Evolutionary conservation across 768 basidiomycete genomes (phyloP), one percentile per base, ranked within the genome.

Genomic region (Pisolithus sp.): DNA sequence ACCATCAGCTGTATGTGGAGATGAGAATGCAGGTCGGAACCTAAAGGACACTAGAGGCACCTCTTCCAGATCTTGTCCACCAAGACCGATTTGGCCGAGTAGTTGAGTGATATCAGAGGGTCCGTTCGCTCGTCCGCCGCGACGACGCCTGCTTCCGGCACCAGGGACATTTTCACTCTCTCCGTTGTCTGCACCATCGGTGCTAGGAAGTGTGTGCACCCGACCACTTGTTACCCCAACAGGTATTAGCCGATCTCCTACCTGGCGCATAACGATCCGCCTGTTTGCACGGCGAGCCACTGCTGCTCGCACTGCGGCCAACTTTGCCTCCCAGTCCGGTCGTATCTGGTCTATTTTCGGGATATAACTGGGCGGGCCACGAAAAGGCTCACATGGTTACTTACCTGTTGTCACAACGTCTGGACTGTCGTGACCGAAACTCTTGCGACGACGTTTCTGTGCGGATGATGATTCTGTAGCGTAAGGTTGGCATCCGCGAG

Each of bases 261-360:
- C 92, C 69, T 97, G 93, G 41, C 96, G 84, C 93, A 99, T 98
- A 50, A 99, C 88, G 66, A 98, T 95, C 42, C 96, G 80, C 62
- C 96, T 78, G 65, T 95, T 94, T 8, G 96, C 96, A 24, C 94
- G 85, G 53, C 96, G 81, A n/a, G 91, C 83, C 34, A 93, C 94
- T n/a, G 91, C 86, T 30, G 96, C 95, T 52, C 89, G 86, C 41
- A 98, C 92, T 36, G 93, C 85, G 44, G 91, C 93, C 37, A 98
- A 71, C 69, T 98, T 97, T 40, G 85, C 81, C 73, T 98, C 94
- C 96, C 96, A 98, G 67, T 98, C 95, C 1, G 96, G 95, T 49
- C 93, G 87, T 53, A 98, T 93, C 70, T 93, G 86, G 73, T 99
- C 96, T 95, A 34, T 40, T 57, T 49, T 18, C 48, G 52, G 7